A percentile compares a stretch with the other conserved stretches of the same genome.
These are phyloP conservation scores for Psophocarpus tetragonolobus DNA, from an alignment of 306 rosid genomes.

Conservation along the genomic window DNA sequence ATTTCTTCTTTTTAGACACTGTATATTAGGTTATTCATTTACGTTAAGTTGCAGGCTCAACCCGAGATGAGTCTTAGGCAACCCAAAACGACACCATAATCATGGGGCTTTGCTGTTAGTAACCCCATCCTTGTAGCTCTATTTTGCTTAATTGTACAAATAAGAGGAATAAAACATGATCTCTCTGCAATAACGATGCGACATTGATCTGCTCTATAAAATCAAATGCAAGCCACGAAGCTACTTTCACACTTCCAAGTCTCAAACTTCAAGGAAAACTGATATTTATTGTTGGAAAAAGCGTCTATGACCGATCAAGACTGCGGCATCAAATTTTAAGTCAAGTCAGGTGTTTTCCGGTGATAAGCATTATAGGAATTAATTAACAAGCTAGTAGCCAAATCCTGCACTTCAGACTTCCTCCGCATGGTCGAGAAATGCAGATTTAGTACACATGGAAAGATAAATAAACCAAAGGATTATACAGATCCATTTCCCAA, in stretches of 20 bases:
- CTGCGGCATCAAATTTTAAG: background rate
- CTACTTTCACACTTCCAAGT: background rate
- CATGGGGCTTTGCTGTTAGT: slow-evolving; percentile 24
- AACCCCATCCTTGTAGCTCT: slow-evolving; percentile 15
- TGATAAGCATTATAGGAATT: background rate
- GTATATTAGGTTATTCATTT: slow-evolving; percentile 39
- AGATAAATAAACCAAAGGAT: background rate
- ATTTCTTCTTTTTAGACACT: slow-evolving; percentile 8
- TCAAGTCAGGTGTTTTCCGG: background rate
- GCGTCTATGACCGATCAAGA: background rate
- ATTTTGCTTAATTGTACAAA: slow-evolving; percentile 13
- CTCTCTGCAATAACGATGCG: background rate
- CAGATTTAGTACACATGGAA: background rate
- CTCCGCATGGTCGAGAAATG: background rate
- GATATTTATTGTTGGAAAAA: background rate
- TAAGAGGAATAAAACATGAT: slow-evolving; percentile 17
- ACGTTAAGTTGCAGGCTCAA: background rate
- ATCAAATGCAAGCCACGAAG: background rate
- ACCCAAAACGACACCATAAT: slow-evolving; percentile 22
- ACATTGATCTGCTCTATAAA: background rate
- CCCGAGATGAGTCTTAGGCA: slow-evolving; percentile 1
- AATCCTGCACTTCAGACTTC: background rate
- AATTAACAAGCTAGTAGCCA: background rate
- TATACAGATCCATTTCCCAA: background rate
- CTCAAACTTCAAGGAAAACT: background rate